Percentiles rank a stretch among this genome's conserved stretches.
Conservation (phyloP, 2,329 filamentous ascomycete species). For the Allantophomopsis cytisporea region DNA sequence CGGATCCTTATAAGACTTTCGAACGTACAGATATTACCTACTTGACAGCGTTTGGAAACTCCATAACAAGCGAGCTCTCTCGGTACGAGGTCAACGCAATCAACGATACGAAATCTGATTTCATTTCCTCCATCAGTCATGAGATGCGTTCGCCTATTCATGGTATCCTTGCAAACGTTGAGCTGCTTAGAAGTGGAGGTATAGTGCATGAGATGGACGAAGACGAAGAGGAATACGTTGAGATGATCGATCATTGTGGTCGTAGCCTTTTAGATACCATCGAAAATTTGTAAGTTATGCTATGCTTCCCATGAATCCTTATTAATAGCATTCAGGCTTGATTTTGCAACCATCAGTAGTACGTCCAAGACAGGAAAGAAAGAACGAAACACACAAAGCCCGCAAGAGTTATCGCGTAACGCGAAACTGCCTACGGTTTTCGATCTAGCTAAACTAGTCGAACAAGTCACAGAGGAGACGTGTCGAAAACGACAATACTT, state of each 20-base stretch:
- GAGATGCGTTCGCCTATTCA: slow-evolving; percentile 41
- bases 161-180: slow-evolving; percentile 35
- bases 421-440: not conserved
- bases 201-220: slow-evolving; percentile 29
- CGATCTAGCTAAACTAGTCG: slow-evolving; percentile 14
- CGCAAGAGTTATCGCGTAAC: not conserved
- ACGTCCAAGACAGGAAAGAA: not conserved
- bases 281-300: slow-evolving; percentile 13
- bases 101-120: slow-evolving; percentile 36
- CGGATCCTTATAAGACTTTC: slow-evolving; percentile 26
- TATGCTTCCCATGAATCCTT: slow-evolving; percentile 22
- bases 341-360: too few relatives aligned
- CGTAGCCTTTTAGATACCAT: slow-evolving; percentile 21
- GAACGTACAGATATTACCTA: slow-evolving; percentile 22
- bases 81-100: slow-evolving; percentile 29
- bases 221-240: slow-evolving; percentile 24
- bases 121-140: slow-evolving; percentile 43
- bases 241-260: slow-evolving; percentile 20
- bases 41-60: slow-evolving; percentile 26
- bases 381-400: not conserved
- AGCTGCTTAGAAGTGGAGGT: slow-evolving; percentile 27
- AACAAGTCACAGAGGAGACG: slow-evolving; percentile 17
- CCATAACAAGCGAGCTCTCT: slow-evolving; percentile 37
- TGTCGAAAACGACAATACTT: too few relatives aligned
- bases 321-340: not conserved